These are phyloP conservation scores for Emericellopsis terricola DNA, from an alignment of 495 filamentous ascomycete species.

Conservation along the genomic window DNA sequence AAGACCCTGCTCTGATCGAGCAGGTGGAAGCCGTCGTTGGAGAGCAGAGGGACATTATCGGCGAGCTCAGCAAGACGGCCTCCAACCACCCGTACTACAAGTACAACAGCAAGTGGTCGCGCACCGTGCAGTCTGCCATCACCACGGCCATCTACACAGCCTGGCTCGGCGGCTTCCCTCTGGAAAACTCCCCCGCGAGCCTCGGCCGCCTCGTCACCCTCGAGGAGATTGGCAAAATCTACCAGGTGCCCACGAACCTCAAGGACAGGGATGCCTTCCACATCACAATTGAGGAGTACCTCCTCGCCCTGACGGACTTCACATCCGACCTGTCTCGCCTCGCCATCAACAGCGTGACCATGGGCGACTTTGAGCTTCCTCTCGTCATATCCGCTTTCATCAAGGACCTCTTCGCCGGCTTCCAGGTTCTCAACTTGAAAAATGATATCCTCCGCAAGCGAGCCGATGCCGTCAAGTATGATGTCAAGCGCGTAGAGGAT, in stretches of 20 bases:
- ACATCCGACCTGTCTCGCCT: conserved; percentile 83
- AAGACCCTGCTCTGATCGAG: conserved; percentile 21
- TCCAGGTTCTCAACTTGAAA: conserved; percentile 93
- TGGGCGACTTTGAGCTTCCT: conserved; percentile 73
- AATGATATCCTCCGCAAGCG: conserved; percentile 79
- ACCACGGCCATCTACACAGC: conserved; percentile 52
- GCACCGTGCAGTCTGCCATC: conserved; percentile 69
- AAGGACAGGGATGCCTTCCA: conserved; percentile 86
- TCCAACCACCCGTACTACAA: conserved; percentile 90
- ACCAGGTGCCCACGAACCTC: conserved; percentile 84
- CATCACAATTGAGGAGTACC: conserved; percentile 90
- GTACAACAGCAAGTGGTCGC: conserved; percentile 73
- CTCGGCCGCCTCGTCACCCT: conserved; percentile 60
- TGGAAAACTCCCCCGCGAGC: conserved; percentile 18
- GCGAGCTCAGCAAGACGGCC: conserved; percentile 46
- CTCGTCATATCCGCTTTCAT: conserved; percentile 77
- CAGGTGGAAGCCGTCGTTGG: conserved; percentile 37
- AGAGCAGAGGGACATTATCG: conserved; percentile 34
- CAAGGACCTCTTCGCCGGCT: conserved; percentile 87
- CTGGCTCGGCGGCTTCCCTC: conserved; percentile 51
- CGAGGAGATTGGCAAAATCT: conserved; percentile 63
- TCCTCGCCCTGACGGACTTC: conserved; percentile 66
- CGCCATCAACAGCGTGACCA: conserved; percentile 88
- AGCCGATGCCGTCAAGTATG: conserved; percentile 89
- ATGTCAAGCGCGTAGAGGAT: conserved; percentile 95